Evolutionary conservation across 306 rosid species (phyloP), one percentile per base, ranked within the genome.

Genomic region (Psophocarpus tetragonolobus): DNA sequence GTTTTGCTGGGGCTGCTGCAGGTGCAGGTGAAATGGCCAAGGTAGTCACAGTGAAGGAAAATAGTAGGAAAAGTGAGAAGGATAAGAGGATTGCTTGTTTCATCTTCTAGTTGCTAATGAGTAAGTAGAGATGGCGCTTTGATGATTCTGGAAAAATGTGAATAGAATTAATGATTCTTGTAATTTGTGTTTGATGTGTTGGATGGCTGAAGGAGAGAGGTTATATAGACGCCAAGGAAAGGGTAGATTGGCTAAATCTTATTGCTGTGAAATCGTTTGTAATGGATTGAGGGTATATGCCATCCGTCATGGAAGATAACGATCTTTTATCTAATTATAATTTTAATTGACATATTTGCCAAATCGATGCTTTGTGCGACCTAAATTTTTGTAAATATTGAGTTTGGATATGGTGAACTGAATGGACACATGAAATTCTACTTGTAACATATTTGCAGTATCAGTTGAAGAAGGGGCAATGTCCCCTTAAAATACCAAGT

Each of bases 11-110:
- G 3, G 87, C 53, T 73, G 83, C 29, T 5, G 71, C 82, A 8
- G 85, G 85, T 41, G 74, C 74, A 0, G 76, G 87, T 51, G 81
- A 75, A 36, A 63, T 75, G 39, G 74, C 82, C 33, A 65, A 21
- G 14, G 68, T 80, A 27, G n/a, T n/a, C n/a, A n/a, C n/a, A n/a
- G 36, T 50, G 18, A 64, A 38, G 13, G 33, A 84, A 8, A 57
- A 3, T 8, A 75, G 71, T 8, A 83, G 15, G 18, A 79, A 41
- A 12, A 75, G 20, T 62, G 71, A 75, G 21, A 75, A 41, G 70
- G 77, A 41, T 60, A 84, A 20, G 8, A 68, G 2, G 20, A 69
- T 44, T 74, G 68, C 42, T 54, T 54, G 44, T 42, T 84, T 80
- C 84, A 75, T 84, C 66, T 74, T 78, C 27, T 1, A 20, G 32